Base-by-base conservation (phyloP, 1,284 basidiomycete species). In the Anthracocystis panici-leucophaei region DNA sequence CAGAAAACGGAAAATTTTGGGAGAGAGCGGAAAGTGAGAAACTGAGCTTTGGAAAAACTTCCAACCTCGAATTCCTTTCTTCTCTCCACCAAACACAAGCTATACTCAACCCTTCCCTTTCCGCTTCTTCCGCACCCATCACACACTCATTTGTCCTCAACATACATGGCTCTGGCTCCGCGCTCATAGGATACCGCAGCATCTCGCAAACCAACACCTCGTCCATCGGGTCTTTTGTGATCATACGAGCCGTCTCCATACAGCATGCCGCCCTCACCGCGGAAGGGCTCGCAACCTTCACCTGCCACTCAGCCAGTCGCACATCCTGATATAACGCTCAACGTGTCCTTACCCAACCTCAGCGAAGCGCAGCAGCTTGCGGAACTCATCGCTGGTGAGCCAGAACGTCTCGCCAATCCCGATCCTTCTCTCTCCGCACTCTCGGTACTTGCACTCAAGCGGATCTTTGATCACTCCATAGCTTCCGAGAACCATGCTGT, bases 401-500 rank as follows among this genome's bases (percentile, higher is more conserved):
- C 76, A 0, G 77, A 74, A 49, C 41, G 62, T 25, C 73, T 77
- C 16, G 73, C 68, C 44, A 58, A 56, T 29, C 44, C 23, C 18
- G 73, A 75, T 46, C 35, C 51, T 29, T 52, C 63, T 25, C 18
- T 75, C 14, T 58, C 65, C 16, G 42, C 50, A 8, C 68, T 75
- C 42, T 65, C 68, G 10, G 51, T 65, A 7, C 33, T 54, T 5
- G 66, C 72, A 6, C 66, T 78, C 51, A 68, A 73, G 45, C 68
- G 70, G 62, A 55, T 77, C 48, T 77, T 79, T 51, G 66, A 75
- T 61, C 55, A 64, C 50, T 62, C 85, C 11, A 82, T 88, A 52
- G 74, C 74, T 7, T 85, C 91, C 14, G 95, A 97, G 86, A 76
- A 84, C 6, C 75, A 84, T 12, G 92, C 93, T 1, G 88, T 89